Conservation (phyloP, 352 stramenopile species). For the Globisporangium yorkense region DNA sequence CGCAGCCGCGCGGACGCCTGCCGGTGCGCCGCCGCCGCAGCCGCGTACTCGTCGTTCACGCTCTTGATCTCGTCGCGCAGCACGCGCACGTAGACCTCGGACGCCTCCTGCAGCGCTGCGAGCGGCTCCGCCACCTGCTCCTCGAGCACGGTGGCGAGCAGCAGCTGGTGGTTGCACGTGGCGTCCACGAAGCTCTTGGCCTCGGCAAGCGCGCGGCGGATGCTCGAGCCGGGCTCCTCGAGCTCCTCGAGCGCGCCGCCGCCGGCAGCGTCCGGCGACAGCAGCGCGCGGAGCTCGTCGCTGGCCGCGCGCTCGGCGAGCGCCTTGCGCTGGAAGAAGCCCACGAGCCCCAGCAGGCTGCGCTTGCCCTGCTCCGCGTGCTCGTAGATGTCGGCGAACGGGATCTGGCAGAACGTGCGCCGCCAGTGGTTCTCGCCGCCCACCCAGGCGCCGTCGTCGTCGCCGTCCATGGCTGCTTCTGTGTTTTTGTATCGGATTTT, state of each 20-base stretch:
- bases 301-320: constrained; percentile 50
- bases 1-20: constrained; percentile 26
- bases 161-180: constrained; percentile 56
- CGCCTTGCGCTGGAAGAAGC: constrained; percentile 67
- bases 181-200: constrained; percentile 58
- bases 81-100: constrained; percentile 74
- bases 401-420: constrained; percentile 85
- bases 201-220: constrained; percentile 54
- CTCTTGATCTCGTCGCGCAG: constrained; percentile 70
- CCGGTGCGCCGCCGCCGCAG: constrained; percentile 28
- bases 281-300: constrained; percentile 53
- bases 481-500: neutral
- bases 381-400: constrained; percentile 71
- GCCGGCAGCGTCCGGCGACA: constrained; percentile 17
- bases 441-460: constrained; percentile 19
- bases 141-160: constrained; percentile 72
- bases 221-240: constrained; percentile 62
- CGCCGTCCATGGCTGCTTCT: neutral
- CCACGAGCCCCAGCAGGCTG: constrained; percentile 62
- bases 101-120: constrained; percentile 68
- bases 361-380: constrained; percentile 74
- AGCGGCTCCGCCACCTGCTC: constrained; percentile 78
- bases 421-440: constrained; percentile 79
- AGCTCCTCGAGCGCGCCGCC: constrained; percentile 41
- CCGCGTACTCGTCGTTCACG: constrained; percentile 66